A percentile compares a stretch with the other conserved stretches of the same genome.
Conservation (phyloP, 768 basidiomycete species). For the Termitomyces sp. region DNA sequence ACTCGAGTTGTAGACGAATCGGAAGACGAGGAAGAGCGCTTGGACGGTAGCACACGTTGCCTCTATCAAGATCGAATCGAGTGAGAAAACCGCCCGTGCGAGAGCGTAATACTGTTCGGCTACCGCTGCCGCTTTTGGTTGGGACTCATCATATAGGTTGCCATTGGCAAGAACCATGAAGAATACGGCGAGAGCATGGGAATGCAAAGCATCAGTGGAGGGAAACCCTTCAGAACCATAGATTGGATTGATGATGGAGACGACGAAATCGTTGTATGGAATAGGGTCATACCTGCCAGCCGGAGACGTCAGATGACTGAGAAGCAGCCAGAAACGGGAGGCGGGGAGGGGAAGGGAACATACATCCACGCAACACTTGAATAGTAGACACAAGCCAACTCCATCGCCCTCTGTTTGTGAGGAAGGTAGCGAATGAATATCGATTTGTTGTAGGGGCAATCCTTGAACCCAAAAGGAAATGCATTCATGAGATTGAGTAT, state of each 20-base stretch:
- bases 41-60: slow-evolving; percentile 43
- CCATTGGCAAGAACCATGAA: slow-evolving; percentile 47
- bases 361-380: slow-evolving; percentile 42
- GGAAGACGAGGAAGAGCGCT: slow-evolving; percentile 37
- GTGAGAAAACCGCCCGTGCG: slow-evolving; percentile 39
- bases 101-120: slow-evolving; percentile 42
- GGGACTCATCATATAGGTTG: slow-evolving; percentile 31
- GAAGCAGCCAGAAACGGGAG: too few species aligned
- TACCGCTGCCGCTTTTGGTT: slow-evolving; percentile 22
- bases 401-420: slow-evolving; percentile 28
- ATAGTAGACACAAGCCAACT: slow-evolving; percentile 38
- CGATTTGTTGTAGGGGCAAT: slow-evolving; percentile 28
- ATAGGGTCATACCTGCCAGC: slow-evolving; percentile 39
- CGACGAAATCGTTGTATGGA: slow-evolving; percentile 33
- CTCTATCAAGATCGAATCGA: slow-evolving; percentile 37
- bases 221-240: slow-evolving; percentile 28
- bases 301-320: background rate
- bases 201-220: slow-evolving; percentile 29
- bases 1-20: slow-evolving; percentile 36
- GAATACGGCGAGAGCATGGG: slow-evolving; percentile 46
- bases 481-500: slow-evolving; percentile 39
- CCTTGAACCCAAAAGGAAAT: slow-evolving; percentile 43
- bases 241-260: slow-evolving; percentile 33
- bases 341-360: slow-evolving; percentile 12
- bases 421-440: slow-evolving; percentile 38